Conservation (phyloP, 768 basidiomycete genomes). For the Boletellus sp. region DNA sequence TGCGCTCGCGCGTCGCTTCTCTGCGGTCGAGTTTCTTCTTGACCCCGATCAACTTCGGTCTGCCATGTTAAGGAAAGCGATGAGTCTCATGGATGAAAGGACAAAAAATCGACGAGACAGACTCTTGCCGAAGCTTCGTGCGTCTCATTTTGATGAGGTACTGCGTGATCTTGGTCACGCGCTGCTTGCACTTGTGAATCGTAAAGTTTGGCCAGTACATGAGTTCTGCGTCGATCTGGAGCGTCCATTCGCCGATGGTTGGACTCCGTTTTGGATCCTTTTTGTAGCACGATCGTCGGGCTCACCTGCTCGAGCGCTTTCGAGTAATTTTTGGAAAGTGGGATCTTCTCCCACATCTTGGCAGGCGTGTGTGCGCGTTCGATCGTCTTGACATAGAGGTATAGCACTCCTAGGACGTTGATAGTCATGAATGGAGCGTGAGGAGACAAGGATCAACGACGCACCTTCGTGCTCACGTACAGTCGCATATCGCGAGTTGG, state of each 20-base stretch:
- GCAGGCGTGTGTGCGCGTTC: constrained; percentile 96
- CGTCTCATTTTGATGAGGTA: constrained; percentile 98
- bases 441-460: constrained; percentile 4
- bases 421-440: not conserved
- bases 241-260: not conserved
- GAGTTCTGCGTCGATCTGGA: constrained; percentile 89
- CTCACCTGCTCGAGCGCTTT: constrained; percentile 92
- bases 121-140: constrained; percentile 84
- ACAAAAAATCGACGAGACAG: constrained; percentile 26
- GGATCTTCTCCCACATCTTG: constrained; percentile 96
- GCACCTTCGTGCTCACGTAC: constrained; percentile 92
- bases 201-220: constrained; percentile 98
- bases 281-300: not conserved
- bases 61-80: constrained; percentile 27
- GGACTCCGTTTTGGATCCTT: not conserved
- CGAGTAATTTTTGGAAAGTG: constrained; percentile 88
- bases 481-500: constrained; percentile 97
- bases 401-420: constrained; percentile 61
- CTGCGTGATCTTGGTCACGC: constrained; percentile 97
- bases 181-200: constrained; percentile 99
- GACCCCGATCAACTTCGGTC: constrained; percentile 89
- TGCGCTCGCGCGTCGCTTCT: constrained; percentile 89
- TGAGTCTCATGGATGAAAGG: not conserved
- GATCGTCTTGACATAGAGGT: constrained; percentile 95
- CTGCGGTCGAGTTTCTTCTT: constrained; percentile 97